Percentiles rank a stretch among this genome's conserved stretches.
Evolutionary conservation across 2,329 filamentous ascomycete species (phyloP).

Genomic region (Fusarium dimerum): DNA sequence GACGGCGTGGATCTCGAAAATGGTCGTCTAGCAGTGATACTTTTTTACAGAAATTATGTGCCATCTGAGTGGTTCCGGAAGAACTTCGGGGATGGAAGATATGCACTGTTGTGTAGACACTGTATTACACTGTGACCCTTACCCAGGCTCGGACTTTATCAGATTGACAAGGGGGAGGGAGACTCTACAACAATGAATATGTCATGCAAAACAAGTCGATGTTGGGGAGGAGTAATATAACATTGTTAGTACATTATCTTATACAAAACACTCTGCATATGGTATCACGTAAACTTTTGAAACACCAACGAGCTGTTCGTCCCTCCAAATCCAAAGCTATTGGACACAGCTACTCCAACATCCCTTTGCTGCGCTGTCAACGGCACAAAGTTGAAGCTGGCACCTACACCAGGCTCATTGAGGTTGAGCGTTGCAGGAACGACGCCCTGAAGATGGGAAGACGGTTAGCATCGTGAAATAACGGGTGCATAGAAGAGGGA

Average conservation of each 20-base stretch:
- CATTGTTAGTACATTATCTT: slow-evolving; percentile 10
- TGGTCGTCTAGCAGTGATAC: slow-evolving; percentile 4
- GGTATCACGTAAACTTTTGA: slow-evolving; percentile 35
- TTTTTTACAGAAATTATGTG: slow-evolving; percentile 20
- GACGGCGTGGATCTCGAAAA: slow-evolving; percentile 26
- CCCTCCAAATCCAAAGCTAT: slow-evolving; percentile 97
- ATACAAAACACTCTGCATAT: slow-evolving; percentile 4
- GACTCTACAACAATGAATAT: too few species aligned
- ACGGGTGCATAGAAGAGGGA: slow-evolving; percentile 7
- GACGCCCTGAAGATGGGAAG: slow-evolving; percentile 56
- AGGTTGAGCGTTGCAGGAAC: slow-evolving; percentile 90
- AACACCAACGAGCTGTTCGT: slow-evolving; percentile 93
- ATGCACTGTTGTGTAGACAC: slow-evolving; percentile 4
- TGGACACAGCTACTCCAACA: slow-evolving; percentile 78
- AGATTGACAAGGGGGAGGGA: too few species aligned
- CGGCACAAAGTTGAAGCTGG: slow-evolving; percentile 85
- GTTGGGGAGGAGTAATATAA: not conserved
- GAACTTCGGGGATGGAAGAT: slow-evolving; percentile 23
- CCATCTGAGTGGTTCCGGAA: slow-evolving; percentile 28
- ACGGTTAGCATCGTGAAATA: slow-evolving; percentile 8
- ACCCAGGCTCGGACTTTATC: not conserved
- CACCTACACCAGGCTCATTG: slow-evolving; percentile 62
- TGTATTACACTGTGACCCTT: slow-evolving; percentile 13
- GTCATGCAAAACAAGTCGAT: too few species aligned
- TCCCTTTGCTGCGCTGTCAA: slow-evolving; percentile 66